phyloP scores from a whole-genome alignment of 345 rosid genomes.

The Rubroshorea leprosula region DNA sequence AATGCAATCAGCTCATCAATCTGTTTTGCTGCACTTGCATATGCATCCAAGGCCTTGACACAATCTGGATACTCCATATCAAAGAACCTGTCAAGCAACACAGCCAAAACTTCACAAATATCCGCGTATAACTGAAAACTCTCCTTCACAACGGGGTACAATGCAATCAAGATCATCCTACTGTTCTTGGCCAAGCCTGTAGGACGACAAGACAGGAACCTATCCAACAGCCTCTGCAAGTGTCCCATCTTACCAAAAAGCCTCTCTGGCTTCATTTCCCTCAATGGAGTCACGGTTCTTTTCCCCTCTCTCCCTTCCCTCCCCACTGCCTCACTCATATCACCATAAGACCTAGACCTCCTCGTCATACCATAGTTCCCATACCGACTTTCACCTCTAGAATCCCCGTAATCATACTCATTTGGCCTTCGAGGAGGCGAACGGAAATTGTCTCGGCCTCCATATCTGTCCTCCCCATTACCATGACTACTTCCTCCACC shows the following conservation, averaged over 20 bases:
- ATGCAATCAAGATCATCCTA: constrained; percentile 62
- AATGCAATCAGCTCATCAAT: constrained; percentile 73
- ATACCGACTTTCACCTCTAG: constrained; percentile 25
- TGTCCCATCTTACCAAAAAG: constrained; percentile 64
- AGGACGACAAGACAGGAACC: constrained; percentile 69
- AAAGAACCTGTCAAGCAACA: constrained; percentile 72
- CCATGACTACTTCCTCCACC: constrained; percentile 32
- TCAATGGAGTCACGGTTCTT: constrained; percentile 42
- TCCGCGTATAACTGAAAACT: constrained; percentile 77
- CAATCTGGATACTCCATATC: constrained; percentile 85
- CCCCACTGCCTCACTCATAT: constrained; percentile 45
- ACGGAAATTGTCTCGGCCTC: no score
- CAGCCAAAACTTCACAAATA: constrained; percentile 74
- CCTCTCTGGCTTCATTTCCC: constrained; percentile 78
- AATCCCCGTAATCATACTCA: constrained; percentile 33
- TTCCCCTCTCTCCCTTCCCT: constrained; percentile 45
- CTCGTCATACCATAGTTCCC: constrained; percentile 31
- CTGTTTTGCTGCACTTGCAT: constrained; percentile 73
- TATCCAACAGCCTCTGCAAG: constrained; percentile 59
- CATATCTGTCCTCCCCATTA: constrained; percentile 26
- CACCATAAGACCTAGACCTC: constrained; percentile 75
- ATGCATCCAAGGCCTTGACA: constrained; percentile 81
- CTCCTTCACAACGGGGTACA: constrained; percentile 74
- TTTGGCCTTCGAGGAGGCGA: neutral
- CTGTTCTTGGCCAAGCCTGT: constrained; percentile 71